Base-by-base conservation (phyloP, 139 green algal genomes). In the Pedinophyceae sp. region DNA sequence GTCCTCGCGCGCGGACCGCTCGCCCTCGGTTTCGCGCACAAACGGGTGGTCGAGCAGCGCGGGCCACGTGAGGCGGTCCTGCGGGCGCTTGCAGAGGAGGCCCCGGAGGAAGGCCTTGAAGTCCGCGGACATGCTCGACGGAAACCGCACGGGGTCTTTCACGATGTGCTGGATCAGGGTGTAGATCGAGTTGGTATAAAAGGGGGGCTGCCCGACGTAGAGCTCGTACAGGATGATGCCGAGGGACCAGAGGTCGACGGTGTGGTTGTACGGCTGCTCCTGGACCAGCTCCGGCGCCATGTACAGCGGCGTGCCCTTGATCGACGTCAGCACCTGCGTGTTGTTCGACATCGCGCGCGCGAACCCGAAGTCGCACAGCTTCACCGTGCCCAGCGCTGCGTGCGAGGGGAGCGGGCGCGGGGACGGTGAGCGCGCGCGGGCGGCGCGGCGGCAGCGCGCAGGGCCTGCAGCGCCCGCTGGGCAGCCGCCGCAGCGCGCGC, bases 221-320 rank as follows among this genome's bases (percentile, higher is more conserved):
- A 99, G 80, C 86, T 99, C 91, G 51, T 94, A 99, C 54, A 99
- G 68, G 54, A 99, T 99, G 19, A 99, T 79, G 7, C 92, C 92
- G 51, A 98, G 65, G 1, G 79, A 93, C 92, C 92, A 99, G 39
- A 99, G 71, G 67, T 99, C 91, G 6, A 87, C 87, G 65, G 34
- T 43, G 34, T 43, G 34, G 34, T 43, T 43, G 72, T 94, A 98
- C 2, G 91, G 84, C 70, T 93, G 78, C 68, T 98, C 91, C 62
- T 97, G 86, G 45, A 98, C 89, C 26, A 98, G 76, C 70, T 98
- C 91, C 19, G 91, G 91, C 7, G 91, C 91, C 72, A 98, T 98
- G 80, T 98, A 98, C 40, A 98, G 71, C 3, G 91, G 91, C 27
- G 91, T 98, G 55, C 91, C 88, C 74, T 97, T 95, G 59, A 95